A percentile compares a stretch with the other conserved stretches of the same genome.
Conservation (phyloP, 2,329 filamentous ascomycete species). For the Alternaria sp. region DNA sequence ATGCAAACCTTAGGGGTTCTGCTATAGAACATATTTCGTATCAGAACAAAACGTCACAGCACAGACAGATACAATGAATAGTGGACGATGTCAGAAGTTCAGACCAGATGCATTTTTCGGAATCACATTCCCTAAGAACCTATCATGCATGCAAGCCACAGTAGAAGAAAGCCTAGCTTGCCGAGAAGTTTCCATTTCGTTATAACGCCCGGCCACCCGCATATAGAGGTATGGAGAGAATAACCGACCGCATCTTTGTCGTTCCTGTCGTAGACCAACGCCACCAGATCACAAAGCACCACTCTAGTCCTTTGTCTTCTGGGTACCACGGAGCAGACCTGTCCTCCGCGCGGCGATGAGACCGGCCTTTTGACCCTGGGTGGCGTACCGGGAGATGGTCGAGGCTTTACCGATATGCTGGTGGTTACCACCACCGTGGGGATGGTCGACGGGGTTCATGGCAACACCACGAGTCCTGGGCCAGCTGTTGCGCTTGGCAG, state of each 20-base stretch:
- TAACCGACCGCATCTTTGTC: slow-evolving; percentile 44
- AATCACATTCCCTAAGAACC: slow-evolving; percentile 47
- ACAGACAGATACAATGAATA: neutral
- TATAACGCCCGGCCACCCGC: slow-evolving; percentile 48
- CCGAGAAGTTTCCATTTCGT: slow-evolving; percentile 39
- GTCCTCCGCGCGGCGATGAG: slow-evolving; percentile 99
- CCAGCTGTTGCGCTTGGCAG: slow-evolving; percentile 99
- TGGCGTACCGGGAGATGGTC: slow-evolving; percentile 97
- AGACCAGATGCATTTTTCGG: slow-evolving; percentile 46
- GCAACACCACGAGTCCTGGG: slow-evolving; percentile 99
- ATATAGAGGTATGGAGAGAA: slow-evolving; percentile 47
- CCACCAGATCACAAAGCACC: slow-evolving; percentile 33
- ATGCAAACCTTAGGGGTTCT: neutral
- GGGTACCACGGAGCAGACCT: slow-evolving; percentile 99
- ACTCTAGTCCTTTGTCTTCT: slow-evolving; percentile 92
- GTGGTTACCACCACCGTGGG: slow-evolving; percentile 86
- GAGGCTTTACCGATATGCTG: slow-evolving; percentile 99
- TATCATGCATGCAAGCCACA: slow-evolving; percentile 44
- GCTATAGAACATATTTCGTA: neutral
- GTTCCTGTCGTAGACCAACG: slow-evolving; percentile 32
- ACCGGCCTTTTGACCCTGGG: slow-evolving; percentile 99
- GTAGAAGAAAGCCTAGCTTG: slow-evolving; percentile 37
- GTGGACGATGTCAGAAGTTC: slow-evolving; percentile 26
- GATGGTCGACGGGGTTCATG: slow-evolving; percentile 99
- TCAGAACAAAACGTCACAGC: neutral